These are phyloP conservation scores for Plasmodium vivax DNA, from an alignment of 169 alveolate species.

Conservation along the genomic window DNA sequence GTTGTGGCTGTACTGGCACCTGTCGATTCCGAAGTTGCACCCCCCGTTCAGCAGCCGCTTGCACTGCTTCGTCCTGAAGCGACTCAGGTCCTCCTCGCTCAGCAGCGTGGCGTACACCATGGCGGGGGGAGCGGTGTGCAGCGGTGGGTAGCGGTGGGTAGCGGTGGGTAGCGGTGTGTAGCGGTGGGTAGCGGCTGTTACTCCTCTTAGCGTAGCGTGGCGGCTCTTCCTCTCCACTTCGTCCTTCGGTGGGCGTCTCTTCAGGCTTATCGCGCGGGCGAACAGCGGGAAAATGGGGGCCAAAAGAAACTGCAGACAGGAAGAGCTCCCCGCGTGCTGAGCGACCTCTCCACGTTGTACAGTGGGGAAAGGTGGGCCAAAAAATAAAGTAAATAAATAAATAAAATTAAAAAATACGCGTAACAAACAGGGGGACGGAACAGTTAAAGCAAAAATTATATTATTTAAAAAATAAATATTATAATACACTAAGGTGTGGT, in stretches of 20 bases:
- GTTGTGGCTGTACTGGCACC: constrained; percentile 90
- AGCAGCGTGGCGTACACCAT: constrained; percentile 80
- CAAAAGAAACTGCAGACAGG: background rate
- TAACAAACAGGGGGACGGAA: background rate
- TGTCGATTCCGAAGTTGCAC: constrained; percentile 83
- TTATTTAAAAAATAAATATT: background rate
- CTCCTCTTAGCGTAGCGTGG: background rate
- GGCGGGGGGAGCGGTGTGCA: background rate
- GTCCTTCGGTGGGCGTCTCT: background rate
- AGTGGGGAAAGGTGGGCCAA: background rate
- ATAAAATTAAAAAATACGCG: background rate
- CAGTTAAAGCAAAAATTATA: constrained; percentile 9
- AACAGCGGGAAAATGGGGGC: background rate
- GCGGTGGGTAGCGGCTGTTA: background rate
- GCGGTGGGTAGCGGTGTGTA: background rate
- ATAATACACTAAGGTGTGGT: background rate
- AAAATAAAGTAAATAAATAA: background rate
- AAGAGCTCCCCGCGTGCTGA: background rate
- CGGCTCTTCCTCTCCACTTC: background rate
- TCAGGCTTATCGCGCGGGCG: background rate
- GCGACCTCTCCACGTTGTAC: background rate
- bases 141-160: background rate
- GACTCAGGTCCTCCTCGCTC: constrained; percentile 86
- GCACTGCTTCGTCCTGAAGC: constrained; percentile 91
- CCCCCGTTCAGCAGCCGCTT: constrained; percentile 81